These are phyloP conservation scores for Nakaseomyces uthaithaninus DNA, from an alignment of 1,139 yeast genomes.

Conservation along the genomic window DNA sequence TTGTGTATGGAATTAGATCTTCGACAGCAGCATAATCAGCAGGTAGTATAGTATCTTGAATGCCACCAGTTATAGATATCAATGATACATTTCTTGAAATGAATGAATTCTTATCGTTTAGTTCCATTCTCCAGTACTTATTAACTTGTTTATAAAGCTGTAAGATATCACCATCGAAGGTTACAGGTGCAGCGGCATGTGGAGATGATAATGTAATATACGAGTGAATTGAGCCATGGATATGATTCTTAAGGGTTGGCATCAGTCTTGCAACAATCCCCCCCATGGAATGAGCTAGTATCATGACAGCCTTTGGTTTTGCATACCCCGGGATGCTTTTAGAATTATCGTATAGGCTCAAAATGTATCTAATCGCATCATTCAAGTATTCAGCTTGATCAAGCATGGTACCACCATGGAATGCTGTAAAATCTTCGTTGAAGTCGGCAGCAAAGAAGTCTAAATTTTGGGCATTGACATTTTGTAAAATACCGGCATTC, in stretches of 20 bases:
- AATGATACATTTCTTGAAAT: slow-evolving; percentile 41
- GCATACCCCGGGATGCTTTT: slow-evolving; percentile 25
- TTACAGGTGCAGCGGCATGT: slow-evolving; percentile 88
- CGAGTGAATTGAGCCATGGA: slow-evolving; percentile 65
- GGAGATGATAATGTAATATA: slow-evolving; percentile 87
- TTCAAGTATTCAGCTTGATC: slow-evolving; percentile 93
- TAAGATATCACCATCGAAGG: slow-evolving; percentile 84
- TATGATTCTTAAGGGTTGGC: slow-evolving; percentile 70
- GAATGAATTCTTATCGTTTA: slow-evolving; percentile 27
- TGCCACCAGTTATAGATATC: slow-evolving; percentile 88
- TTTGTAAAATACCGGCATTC: slow-evolving; percentile 28
- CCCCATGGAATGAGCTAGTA: slow-evolving; percentile 95
- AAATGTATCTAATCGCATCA: slow-evolving; percentile 73
- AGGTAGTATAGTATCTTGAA: slow-evolving; percentile 72
- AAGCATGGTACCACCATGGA: slow-evolving; percentile 85
- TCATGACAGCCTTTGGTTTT: slow-evolving; percentile 61
- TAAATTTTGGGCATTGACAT: slow-evolving; percentile 38
- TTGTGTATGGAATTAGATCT: slow-evolving; percentile 57
- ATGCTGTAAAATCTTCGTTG: slow-evolving; percentile 93
- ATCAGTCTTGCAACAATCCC: slow-evolving; percentile 83
- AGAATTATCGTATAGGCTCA: slow-evolving; percentile 47
- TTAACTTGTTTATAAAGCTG: slow-evolving; percentile 68
- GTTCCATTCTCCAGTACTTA: slow-evolving; percentile 71
- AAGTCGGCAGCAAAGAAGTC: slow-evolving; percentile 90
- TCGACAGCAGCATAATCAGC: slow-evolving; percentile 85